Percentiles rank a stretch among this genome's conserved stretches.
Conservation (phyloP, 192 early-diverging fungal species). For the Coemansia sp. region DNA sequence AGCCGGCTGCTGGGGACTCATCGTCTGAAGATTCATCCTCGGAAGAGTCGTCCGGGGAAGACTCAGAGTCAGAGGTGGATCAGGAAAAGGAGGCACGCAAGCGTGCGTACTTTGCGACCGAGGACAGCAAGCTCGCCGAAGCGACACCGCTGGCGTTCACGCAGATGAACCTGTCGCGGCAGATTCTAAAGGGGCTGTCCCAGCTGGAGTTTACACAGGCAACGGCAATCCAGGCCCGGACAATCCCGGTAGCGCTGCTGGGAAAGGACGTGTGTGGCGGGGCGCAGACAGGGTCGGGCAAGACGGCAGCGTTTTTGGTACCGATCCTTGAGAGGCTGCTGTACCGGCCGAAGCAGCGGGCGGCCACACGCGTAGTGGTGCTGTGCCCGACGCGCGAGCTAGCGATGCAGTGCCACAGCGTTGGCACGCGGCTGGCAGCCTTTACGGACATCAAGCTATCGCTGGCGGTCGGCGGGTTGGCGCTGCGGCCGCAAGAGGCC, state of each 20-base stretch:
- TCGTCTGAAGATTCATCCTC: no score
- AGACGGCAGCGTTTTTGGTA: slow-evolving; percentile 95
- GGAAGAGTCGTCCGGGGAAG: slow-evolving; percentile 3
- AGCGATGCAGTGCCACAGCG: slow-evolving; percentile 93
- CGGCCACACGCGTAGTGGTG: slow-evolving; percentile 81
- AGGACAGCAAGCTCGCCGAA: slow-evolving; percentile 35
- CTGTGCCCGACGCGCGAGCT: slow-evolving; percentile 97
- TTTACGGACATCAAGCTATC: slow-evolving; percentile 85
- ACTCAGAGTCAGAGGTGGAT: slow-evolving; percentile 48
- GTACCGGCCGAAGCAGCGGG: slow-evolving; percentile 73
- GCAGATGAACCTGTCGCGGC: slow-evolving; percentile 88
- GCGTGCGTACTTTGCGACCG: slow-evolving; percentile 48
- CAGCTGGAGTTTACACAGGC: slow-evolving; percentile 87
- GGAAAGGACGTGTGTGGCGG: slow-evolving; percentile 98
- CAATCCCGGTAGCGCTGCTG: slow-evolving; percentile 91
- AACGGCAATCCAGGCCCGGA: slow-evolving; percentile 85
- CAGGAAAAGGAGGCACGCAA: slow-evolving; percentile 45
- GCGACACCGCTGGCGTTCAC: slow-evolving; percentile 76
- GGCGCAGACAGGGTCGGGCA: slow-evolving; percentile 97
- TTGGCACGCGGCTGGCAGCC: slow-evolving; percentile 74
- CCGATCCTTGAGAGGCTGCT: slow-evolving; percentile 92
- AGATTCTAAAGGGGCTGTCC: slow-evolving; percentile 86
- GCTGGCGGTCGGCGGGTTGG: slow-evolving; percentile 89
- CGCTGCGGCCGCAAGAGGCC: slow-evolving; percentile 75
- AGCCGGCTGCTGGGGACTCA: not conserved